These are phyloP conservation scores for Sisymbrium altissimum DNA, from an alignment of 345 rosid species.

Conservation along the genomic window DNA sequence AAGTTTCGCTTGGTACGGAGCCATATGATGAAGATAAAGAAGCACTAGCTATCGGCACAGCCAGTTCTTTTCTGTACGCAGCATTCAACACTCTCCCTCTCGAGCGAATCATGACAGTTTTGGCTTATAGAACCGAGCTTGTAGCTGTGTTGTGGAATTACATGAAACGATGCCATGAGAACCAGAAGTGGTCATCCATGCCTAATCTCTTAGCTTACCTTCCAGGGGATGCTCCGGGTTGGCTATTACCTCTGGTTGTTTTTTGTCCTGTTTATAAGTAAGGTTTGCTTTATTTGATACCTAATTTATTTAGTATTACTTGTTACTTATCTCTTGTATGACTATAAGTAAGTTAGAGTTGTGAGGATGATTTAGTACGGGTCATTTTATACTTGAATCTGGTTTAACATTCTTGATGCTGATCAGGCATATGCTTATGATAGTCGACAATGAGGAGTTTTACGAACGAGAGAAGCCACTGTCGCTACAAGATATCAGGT, in stretches of 20 bases:
- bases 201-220: constrained; percentile 55
- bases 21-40: constrained; percentile 55
- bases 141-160: constrained; percentile 88
- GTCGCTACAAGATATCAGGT: constrained; percentile 69
- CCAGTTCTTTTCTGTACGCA: constrained; percentile 86
- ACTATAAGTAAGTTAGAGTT: constrained; percentile 7
- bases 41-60: constrained; percentile 83
- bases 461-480: constrained; percentile 94
- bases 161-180: constrained; percentile 87
- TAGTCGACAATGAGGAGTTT: constrained; percentile 95
- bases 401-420: constrained; percentile 30
- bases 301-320: neutral
- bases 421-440: constrained; percentile 94
- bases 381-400: neutral
- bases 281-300: constrained; percentile 35
- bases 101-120: constrained; percentile 79
- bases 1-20: constrained; percentile 36
- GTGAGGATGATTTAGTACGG: neutral
- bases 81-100: constrained; percentile 72
- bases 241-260: constrained; percentile 91
- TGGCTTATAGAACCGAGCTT: constrained; percentile 95
- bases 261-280: constrained; percentile 98
- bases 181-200: constrained; percentile 73
- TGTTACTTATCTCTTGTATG: neutral
- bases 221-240: constrained; percentile 84